Percentiles rank a stretch among this genome's conserved stretches.
Conservation (phyloP, 805 yeast genomes). For the Yamadazyma paraphyllophila region DNA sequence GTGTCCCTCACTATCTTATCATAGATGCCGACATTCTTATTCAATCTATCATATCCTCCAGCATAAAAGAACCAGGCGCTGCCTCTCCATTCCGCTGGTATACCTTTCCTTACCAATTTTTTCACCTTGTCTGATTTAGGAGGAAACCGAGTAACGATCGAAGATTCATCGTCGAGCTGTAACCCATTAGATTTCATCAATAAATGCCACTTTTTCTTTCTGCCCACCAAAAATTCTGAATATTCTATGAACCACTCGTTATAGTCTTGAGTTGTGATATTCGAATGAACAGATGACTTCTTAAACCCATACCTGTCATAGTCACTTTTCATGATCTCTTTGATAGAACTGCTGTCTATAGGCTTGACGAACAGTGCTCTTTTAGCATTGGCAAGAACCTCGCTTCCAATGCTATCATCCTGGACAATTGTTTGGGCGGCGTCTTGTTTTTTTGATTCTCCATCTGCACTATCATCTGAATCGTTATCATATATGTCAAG, state of each 20-base stretch:
- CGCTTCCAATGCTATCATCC: slow-evolving; percentile 1
- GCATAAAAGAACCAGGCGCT: slow-evolving; percentile 96
- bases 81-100: slow-evolving; percentile 98
- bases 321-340: slow-evolving; percentile 17
- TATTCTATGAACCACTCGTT: slow-evolving; percentile 76
- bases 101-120: slow-evolving; percentile 83
- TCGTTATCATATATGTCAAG: slow-evolving; percentile 32
- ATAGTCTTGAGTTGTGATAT: slow-evolving; percentile 52
- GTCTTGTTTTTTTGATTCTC: background rate
- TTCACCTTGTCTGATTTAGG: slow-evolving; percentile 75
- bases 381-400: slow-evolving; percentile 11
- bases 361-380: slow-evolving; percentile 10
- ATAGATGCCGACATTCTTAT: slow-evolving; percentile 71
- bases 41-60: slow-evolving; percentile 72
- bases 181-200: slow-evolving; percentile 71
- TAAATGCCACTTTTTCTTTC: slow-evolving; percentile 75
- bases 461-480: slow-evolving; percentile 9
- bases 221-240: slow-evolving; percentile 55
- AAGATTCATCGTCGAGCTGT: slow-evolving; percentile 27
- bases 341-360: slow-evolving; percentile 7
- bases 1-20: slow-evolving; percentile 64
- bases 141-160: slow-evolving; percentile 64
- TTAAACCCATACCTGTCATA: slow-evolving; percentile 86
- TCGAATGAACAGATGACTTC: slow-evolving; percentile 51
- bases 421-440: background rate